Percentiles rank a stretch among this genome's conserved stretches.
Evolutionary conservation across 768 basidiomycete species (phyloP).

Genomic region (Russula vinacea): DNA sequence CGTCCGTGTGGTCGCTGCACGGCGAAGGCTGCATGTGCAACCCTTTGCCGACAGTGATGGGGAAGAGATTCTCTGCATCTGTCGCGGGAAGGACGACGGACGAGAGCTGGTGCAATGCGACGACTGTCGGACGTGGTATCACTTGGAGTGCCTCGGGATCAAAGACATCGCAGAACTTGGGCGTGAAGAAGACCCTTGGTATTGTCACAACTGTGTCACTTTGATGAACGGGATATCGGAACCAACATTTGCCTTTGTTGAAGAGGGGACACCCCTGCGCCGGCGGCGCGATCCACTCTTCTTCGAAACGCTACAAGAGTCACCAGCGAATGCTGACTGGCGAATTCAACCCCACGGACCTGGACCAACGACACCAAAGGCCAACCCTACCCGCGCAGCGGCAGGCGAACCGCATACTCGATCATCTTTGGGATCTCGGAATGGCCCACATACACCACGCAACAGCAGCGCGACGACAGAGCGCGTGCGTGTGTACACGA

Average conservation of each 20-base stretch:
- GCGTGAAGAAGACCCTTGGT: conserved; percentile 79
- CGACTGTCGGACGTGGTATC: conserved; percentile 76
- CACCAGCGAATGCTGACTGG: conserved; percentile 43
- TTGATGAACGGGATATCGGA: conserved; percentile 42
- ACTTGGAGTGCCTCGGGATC: conserved; percentile 77
- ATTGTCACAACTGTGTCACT: conserved; percentile 55
- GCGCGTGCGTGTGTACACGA: conserved; percentile 34
- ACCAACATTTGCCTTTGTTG: conserved; percentile 68
- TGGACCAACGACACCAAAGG: conserved; percentile 48
- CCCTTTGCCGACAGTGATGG: conserved; percentile 43
- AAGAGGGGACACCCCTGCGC: conserved; percentile 44
- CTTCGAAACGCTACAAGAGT: conserved; percentile 52
- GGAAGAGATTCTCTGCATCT: conserved; percentile 60
- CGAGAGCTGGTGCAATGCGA: conserved; percentile 82
- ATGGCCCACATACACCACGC: conserved; percentile 52
- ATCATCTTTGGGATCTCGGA: conserved; percentile 45
- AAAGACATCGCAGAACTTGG: conserved; percentile 60
- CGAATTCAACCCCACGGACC: conserved; percentile 44
- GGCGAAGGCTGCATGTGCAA: conserved; percentile 41
- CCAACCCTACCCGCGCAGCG: conserved; percentile 16
- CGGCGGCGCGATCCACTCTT: conserved; percentile 55
- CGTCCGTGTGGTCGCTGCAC: conserved; percentile 57
- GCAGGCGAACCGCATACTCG: conserved; percentile 33
- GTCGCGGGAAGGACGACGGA: conserved; percentile 64
- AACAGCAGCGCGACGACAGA: conserved; percentile 47